Base-by-base conservation (phyloP, 345 rosid genomes). In the Gossypioides kirkii region DNA sequence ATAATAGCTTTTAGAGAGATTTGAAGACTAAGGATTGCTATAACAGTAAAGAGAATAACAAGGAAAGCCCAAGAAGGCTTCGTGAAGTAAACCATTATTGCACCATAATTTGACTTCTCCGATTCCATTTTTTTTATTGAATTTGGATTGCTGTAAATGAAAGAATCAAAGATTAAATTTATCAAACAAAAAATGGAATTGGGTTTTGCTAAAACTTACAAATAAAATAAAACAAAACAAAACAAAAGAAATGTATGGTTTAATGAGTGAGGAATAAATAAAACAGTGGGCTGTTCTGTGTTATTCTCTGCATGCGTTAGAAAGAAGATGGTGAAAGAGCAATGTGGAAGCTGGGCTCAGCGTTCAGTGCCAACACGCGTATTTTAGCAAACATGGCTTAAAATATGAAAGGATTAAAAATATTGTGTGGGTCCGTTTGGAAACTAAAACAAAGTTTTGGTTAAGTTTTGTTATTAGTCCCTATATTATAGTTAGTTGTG, bases 11-110 rank as follows among this genome's bases (percentile, higher is more conserved):
- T 83, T 28, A 86, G 76, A 9, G 93, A 76, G 79, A 90, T 78
- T 80, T 94, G 98, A 76, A 86, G 72, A 74, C 86, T 82, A 45
- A 94, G 70, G 72, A 91, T 76, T 8, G 84, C 82, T 59, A 85
- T 17, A 62, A 82, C 70, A 72, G 93, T 78, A 82, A 87, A 79
- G 56, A 84, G 65, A 53, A 94, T 77, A 72, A 90, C 72, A 61
- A 88, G 77, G 18, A 81, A 65, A 17, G 90, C 82, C 86, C 87
- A 81, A 2, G 90, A 83, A 3, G 93, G 84, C 58, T 80, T 79
- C 61, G 74, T 65, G 23, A 83, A 65, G 72, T 49, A 64, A 23
- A 71, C 77, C 43, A 72, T 55, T 46, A 76, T 56, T 0, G 73
- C 60, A 56, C 73, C 61, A 46, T 28, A 62, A 47, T 74, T 69